A percentile compares a stretch with the other conserved stretches of the same genome.
Evolutionary conservation across 352 stramenopile genomes (phyloP).

Genomic region (Pythium oligandrum): DNA sequence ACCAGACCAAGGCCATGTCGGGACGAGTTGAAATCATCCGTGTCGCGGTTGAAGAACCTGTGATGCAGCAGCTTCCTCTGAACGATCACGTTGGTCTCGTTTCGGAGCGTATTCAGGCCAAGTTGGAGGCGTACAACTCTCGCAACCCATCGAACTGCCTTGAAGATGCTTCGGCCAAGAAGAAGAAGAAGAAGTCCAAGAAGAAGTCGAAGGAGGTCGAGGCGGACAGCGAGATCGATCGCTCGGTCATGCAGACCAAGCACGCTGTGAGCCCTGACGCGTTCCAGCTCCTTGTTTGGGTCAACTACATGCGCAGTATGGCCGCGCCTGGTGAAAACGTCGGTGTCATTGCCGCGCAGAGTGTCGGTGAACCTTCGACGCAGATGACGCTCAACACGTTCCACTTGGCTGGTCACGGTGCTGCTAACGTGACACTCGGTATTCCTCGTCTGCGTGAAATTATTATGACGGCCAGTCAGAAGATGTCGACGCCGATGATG

Average conservation of each 20-base stretch:
- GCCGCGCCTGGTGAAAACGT: slow-evolving; percentile 97
- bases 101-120: slow-evolving; percentile 82
- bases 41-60: slow-evolving; percentile 60
- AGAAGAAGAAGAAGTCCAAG: slow-evolving; percentile 81
- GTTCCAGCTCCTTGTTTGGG: slow-evolving; percentile 94
- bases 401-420: slow-evolving; percentile 98
- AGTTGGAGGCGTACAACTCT: slow-evolving; percentile 72
- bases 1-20: slow-evolving; percentile 69
- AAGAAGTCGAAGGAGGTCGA: slow-evolving; percentile 39
- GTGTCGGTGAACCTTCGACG: slow-evolving; percentile 99
- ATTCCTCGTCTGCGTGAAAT: slow-evolving; percentile 99
- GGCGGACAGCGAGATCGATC: slow-evolving; percentile 40
- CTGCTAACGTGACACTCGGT: slow-evolving; percentile 99
- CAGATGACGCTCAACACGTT: slow-evolving; percentile 99
- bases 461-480: slow-evolving; percentile 99
- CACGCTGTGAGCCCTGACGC: slow-evolving; percentile 68
- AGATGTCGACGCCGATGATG: slow-evolving; percentile 99
- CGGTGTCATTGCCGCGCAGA: slow-evolving; percentile 97
- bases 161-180: slow-evolving; percentile 48
- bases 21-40: slow-evolving; percentile 81
- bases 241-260: slow-evolving; percentile 73
- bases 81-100: slow-evolving; percentile 84
- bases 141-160: slow-evolving; percentile 74
- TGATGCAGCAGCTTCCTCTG: slow-evolving; percentile 84
- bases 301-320: slow-evolving; percentile 97